These are phyloP conservation scores for Clathrus columnatus DNA, from an alignment of 768 basidiomycete species.

Conservation along the genomic window DNA sequence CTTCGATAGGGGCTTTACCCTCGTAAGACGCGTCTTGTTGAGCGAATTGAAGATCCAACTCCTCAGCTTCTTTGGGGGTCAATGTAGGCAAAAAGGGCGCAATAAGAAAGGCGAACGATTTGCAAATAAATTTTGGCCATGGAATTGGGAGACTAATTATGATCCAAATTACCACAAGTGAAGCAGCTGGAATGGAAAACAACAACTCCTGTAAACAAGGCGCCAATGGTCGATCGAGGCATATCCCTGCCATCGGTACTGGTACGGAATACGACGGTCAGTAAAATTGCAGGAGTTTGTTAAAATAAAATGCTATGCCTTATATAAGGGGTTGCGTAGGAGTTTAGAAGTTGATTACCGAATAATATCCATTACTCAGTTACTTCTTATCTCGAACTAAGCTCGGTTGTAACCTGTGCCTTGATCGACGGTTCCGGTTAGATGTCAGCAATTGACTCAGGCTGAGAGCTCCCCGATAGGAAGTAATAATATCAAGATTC, in stretches of 20 bases:
- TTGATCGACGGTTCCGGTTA: background rate
- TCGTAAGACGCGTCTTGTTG: background rate
- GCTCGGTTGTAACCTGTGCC: background rate
- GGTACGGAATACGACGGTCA: too few relatives aligned
- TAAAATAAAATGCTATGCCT: too few relatives aligned
- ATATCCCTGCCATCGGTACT: too few relatives aligned
- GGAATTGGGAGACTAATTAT: constrained; percentile 2
- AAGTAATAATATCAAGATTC: too few relatives aligned
- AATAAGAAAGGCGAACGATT: background rate
- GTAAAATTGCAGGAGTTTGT: too few relatives aligned
- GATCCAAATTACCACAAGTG: background rate
- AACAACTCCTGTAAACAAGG: constrained; percentile 1
- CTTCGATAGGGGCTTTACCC: background rate
- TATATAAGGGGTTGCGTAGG: too few relatives aligned
- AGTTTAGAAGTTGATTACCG: too few relatives aligned
- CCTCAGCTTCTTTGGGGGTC: background rate
- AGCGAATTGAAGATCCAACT: constrained; percentile 5
- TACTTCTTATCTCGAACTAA: too few relatives aligned
- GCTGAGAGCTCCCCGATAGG: background rate
- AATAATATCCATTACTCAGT: too few relatives aligned
- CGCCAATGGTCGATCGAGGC: background rate
- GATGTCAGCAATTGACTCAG: background rate
- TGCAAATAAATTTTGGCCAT: background rate
- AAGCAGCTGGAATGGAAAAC: background rate
- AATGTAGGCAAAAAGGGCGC: constrained; percentile 6